Conservation (phyloP, 371 early-diverging fungal genomes). For the Vairimorpha ceranae region DNA sequence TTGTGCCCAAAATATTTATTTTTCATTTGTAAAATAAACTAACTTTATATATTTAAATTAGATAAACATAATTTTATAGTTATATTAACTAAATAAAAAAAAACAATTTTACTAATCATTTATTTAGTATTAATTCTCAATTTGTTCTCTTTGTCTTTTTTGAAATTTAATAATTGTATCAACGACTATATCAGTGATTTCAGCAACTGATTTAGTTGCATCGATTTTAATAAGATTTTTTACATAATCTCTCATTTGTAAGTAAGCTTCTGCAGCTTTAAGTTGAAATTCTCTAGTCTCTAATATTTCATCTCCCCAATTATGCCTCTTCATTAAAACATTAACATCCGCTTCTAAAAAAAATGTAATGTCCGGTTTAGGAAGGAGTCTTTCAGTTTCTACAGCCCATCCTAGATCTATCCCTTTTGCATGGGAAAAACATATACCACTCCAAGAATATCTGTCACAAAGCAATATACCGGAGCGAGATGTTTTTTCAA, state of each 20-base stretch:
- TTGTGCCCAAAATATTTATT: too few relatives aligned
- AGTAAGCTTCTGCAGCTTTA: conserved; percentile 63
- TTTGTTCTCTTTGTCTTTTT: background rate
- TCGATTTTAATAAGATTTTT: background rate
- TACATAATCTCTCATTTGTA: background rate
- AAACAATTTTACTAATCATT: too few relatives aligned
- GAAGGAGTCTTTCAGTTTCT: conserved; percentile 73
- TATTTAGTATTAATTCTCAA: conserved; percentile 8
- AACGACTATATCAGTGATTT: background rate
- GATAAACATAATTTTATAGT: too few relatives aligned
- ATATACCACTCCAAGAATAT: conserved; percentile 90
- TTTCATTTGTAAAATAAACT: too few relatives aligned
- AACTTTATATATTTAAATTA: too few relatives aligned
- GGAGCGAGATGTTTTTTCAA: conserved; percentile 21
- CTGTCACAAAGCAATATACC: conserved; percentile 78
- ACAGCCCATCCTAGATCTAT: conserved; percentile 78
- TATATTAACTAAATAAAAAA: too few relatives aligned
- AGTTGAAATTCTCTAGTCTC: conserved; percentile 78
- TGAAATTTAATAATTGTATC: background rate
- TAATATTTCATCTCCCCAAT: conserved; percentile 86
- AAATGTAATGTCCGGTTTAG: conserved; percentile 75
- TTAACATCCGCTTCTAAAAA: conserved; percentile 77
- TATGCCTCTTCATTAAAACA: conserved; percentile 70
- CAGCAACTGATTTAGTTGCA: background rate
- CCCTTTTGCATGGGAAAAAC: conserved; percentile 70